Base-by-base conservation (phyloP, 208 protist species). In the Crithidia expoeki region DNA sequence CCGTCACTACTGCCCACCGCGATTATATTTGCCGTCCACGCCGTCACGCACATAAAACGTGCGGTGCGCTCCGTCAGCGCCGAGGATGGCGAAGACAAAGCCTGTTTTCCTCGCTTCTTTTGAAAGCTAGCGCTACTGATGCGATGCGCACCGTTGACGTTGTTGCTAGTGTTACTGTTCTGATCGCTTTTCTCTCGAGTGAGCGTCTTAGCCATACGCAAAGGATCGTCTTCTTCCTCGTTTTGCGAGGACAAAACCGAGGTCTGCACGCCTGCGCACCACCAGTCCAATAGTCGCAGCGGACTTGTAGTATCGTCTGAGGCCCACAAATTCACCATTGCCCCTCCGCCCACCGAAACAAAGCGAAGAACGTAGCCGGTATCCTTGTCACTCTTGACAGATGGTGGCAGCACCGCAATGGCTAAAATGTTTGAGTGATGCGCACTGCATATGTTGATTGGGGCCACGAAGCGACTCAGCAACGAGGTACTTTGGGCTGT, bases 401-500 rank as follows among this genome's bases (percentile, higher is more conserved):
- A 21, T 6, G 9, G n/a, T 2, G 65, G 72, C 66, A 94, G 21
- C 57, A 51, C 49, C 40, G 55, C 50, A 40, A 90, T 75, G 1
- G 80, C 81, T 14, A 95, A 58, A 32, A 95, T 88, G 68, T 95
- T 95, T 2, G 90, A 91, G 33, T 84, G 75, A 67, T 95, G 90
- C 5, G 87, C 80, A 3, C 90, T 87, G 19, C 68, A 79, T 1
- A 92, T 53, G 44, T 78, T 76, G 11, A 75, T 2, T 5, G 81
- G 79, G 0, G 62, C 21, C 0, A 56, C 61, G 0, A 47, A 6
- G 19, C 64, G 42, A 38, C 56, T 6, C 55, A 56, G n/a, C 14
- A 65, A 7, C 27, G 44, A 52, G 10, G 25, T n/a, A n/a, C n/a
- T n/a, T n/a, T n/a, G 32, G n/a, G 34, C 4, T 32, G 32, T 9